These are phyloP conservation scores for Triglochin maritima DNA, from an alignment of 106 monocot species.

Conservation along the genomic window DNA sequence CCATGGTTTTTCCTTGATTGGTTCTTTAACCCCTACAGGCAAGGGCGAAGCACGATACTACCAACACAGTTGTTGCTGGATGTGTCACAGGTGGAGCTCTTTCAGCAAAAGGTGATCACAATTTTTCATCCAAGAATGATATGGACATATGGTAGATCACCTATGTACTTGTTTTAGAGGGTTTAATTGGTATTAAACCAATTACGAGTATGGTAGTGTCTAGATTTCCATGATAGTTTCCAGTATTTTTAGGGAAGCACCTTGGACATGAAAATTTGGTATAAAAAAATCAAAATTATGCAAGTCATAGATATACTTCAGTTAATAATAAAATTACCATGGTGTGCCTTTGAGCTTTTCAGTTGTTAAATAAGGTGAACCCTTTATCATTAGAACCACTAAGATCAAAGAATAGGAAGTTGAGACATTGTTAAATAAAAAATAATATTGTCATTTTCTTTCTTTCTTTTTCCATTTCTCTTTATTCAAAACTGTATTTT, in stretches of 20 bases:
- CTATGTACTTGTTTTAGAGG: not conserved
- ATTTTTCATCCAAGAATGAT: not conserved
- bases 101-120: conserved; percentile 68
- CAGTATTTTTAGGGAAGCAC: not conserved
- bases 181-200: not conserved
- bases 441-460: not conserved
- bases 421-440: too few species aligned
- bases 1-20: not conserved
- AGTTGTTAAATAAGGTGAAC: too few species aligned
- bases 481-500: too few species aligned
- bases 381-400: not conserved
- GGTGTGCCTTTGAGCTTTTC: too few species aligned
- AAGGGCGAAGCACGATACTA: conserved; percentile 90
- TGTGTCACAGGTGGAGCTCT: conserved; percentile 89
- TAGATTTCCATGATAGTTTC: not conserved
- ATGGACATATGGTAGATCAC: not conserved
- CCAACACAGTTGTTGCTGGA: conserved; percentile 90
- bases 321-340: too few species aligned
- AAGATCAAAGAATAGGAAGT: not conserved
- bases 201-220: not conserved
- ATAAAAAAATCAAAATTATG: too few species aligned
- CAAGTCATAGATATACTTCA: too few species aligned
- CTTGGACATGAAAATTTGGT: not conserved
- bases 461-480: not conserved
- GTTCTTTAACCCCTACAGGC: conserved; percentile 31